These are phyloP conservation scores for Diaporthe helianthi DNA, from an alignment of 2,329 filamentous ascomycete genomes.

Conservation along the genomic window DNA sequence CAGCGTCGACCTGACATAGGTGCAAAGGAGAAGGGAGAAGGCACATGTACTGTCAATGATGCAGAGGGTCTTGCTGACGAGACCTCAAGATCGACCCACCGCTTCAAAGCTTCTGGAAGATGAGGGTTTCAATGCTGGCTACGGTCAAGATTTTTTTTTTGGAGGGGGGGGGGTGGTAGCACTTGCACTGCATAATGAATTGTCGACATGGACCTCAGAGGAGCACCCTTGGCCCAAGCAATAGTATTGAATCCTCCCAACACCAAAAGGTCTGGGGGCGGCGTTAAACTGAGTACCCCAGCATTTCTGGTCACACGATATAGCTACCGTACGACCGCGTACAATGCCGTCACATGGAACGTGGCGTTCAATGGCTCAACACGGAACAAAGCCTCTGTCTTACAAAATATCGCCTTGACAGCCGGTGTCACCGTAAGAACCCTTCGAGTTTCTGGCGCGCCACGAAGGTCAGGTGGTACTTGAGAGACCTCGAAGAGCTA, in stretches of 20 bases:
- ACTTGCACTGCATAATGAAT: too few relatives aligned
- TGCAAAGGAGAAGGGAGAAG: not conserved
- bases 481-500: not conserved
- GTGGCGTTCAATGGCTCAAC: constrained; percentile 16
- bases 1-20: constrained; percentile 1
- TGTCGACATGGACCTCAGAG: too few relatives aligned
- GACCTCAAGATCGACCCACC: not conserved
- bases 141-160: too few relatives aligned
- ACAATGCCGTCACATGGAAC: constrained; percentile 9
- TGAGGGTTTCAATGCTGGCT: not conserved
- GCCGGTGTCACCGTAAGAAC: not conserved
- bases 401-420: not conserved
- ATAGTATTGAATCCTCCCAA: not conserved
- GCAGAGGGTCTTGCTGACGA: not conserved
- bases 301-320: not conserved
- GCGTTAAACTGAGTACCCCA: not conserved
- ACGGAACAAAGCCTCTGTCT: constrained; percentile 2
- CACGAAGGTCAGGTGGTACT: not conserved
- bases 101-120: not conserved
- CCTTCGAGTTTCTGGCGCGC: not conserved
- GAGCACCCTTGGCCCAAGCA: not conserved
- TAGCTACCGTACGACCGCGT: not conserved
- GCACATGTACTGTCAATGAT: constrained; percentile 1
- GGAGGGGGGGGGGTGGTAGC: too few relatives aligned
- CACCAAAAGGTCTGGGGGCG: not conserved